Percentiles rank a stretch among this genome's conserved stretches.
Evolutionary conservation across 306 rosid genomes (phyloP).

Genomic region (barrel medic (Medicago truncatula)): MtrunA17r5.0-ANR NC_053046.1:7139501-7140000

Average conservation of each 20-base stretch:
- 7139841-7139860: background rate
- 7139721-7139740: conserved; percentile 6
- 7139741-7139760: background rate
- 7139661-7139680: background rate
- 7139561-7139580: conserved; percentile 1
- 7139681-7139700: conserved; percentile 19
- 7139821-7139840: conserved; percentile 20
- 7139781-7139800: conserved; percentile 45
- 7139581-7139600: background rate
- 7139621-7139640: background rate
- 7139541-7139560: conserved; percentile 1
- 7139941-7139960: background rate
- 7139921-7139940: background rate
- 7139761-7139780: conserved; percentile 4
- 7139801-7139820: background rate
- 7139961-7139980: background rate
- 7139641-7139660: conserved; percentile 8
- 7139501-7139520: conserved; percentile 16
- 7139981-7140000: background rate
- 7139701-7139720: background rate
- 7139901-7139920: conserved; percentile 11
- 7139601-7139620: background rate
- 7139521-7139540: background rate
- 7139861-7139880: conserved; percentile 1
- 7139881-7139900: conserved; percentile 23